Base-by-base conservation (phyloP, 208 protist species). In the Wallacemonas sp. region DNA sequence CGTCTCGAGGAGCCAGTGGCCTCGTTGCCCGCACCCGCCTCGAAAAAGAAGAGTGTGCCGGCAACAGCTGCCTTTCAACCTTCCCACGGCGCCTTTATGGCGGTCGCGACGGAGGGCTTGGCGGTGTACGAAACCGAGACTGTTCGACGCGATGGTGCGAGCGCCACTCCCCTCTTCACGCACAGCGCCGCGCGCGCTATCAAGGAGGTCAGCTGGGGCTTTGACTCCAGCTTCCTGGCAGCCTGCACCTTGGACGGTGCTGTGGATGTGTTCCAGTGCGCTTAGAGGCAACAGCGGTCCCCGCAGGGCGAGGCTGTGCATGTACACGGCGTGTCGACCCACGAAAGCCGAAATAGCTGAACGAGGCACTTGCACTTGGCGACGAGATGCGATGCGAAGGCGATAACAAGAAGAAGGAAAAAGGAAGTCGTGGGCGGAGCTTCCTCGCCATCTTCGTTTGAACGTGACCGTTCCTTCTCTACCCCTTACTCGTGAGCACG, bases 1-100 rank as follows among this genome's bases (percentile, higher is more conserved):
- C 97, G 98, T 63, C 53, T 98, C n/a, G 72, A 84, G 3, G 58
- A 55, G 29, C 85, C 89, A 0, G 22, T 92, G 12, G 64, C 73
- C 29, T 52, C 68, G 42, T 37, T 92, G 22, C 46, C 63, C 3
- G 38, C 55, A 33, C 19, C 46, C 4, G 62, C n/a, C n/a, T n/a
- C 26, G 36, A 42, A 37, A 9, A 44, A 38, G 48, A n/a, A 26
- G n/a, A 26, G 33, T 1, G 48, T 70, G 45, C 63, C 71, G 1
- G 63, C 68, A 22, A 65, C 63, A 24, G 81, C 83, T 36, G 64
- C 71, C 21, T 93, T 88, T 55, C 63, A 83, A 37, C 34, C 32
- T 6, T 61, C 61, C 60, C 68, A 79, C 32, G 65, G 66, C 50
- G 27, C 77, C 29, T 74, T 77, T 39, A 36, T 78, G 41, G 66